Evolutionary conservation across 768 basidiomycete species (phyloP).

Genomic region (Boletus subparvulus): DNA sequence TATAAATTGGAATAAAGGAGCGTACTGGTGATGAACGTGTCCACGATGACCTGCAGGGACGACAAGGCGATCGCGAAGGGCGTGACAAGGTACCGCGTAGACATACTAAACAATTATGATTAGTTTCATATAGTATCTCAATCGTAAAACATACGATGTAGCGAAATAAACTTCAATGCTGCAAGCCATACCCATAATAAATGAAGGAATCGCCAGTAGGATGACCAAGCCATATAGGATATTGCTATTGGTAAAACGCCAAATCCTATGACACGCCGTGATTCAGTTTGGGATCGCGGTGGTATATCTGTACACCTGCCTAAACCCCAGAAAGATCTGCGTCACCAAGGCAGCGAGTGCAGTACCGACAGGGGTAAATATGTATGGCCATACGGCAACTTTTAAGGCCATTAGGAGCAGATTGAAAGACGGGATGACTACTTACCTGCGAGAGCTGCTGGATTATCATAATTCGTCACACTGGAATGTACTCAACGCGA

Average conservation of each 20-base stretch:
- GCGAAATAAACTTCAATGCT: conserved; percentile 30
- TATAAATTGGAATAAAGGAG: too few species aligned
- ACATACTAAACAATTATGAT: neutral
- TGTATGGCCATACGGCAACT: conserved; percentile 43
- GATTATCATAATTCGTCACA: conserved; percentile 12
- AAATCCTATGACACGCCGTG: too few species aligned
- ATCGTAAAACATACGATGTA: conserved; percentile 29
- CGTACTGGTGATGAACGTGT: too few species aligned
- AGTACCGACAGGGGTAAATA: conserved; percentile 49
- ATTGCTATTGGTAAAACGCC: neutral
- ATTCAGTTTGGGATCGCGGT: too few species aligned
- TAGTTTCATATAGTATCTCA: neutral
- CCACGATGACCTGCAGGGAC: too few species aligned
- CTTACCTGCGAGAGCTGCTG: conserved; percentile 9
- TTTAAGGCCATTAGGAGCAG: neutral
- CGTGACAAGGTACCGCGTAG: neutral
- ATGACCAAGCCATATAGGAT: conserved; percentile 36
- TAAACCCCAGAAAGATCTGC: conserved; percentile 47
- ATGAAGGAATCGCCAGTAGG: conserved; percentile 38
- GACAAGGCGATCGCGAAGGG: too few species aligned
- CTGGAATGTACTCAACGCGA: neutral
- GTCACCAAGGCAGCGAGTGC: conserved; percentile 48
- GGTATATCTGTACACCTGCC: conserved; percentile 28
- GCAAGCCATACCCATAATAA: conserved; percentile 45
- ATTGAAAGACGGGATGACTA: neutral